Conservation (phyloP, 23 red algal species). For the Gracilaria domingensis region DNA sequence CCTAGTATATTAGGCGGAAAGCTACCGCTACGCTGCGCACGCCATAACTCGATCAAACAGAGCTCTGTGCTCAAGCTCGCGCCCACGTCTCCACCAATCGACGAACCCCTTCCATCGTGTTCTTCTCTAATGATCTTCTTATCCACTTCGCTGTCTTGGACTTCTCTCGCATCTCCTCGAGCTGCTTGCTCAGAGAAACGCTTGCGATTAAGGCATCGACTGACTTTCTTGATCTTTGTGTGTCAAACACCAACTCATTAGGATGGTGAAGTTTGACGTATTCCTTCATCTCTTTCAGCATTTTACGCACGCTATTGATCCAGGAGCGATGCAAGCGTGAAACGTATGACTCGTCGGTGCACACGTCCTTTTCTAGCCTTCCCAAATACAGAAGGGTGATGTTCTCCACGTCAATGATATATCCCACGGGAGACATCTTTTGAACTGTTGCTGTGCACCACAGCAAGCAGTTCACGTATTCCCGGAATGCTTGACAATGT, state of each 20-base stretch:
- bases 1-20: background rate
- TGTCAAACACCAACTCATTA: constrained; percentile 74
- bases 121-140: constrained; percentile 36
- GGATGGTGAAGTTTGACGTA: constrained; percentile 83
- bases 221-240: constrained; percentile 55
- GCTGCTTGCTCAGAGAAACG: constrained; percentile 46
- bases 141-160: constrained; percentile 54
- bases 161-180: constrained; percentile 53
- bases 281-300: constrained; percentile 74
- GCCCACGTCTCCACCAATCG: constrained; percentile 2
- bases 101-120: background rate
- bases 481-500: constrained; percentile 53
- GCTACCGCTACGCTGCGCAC: background rate
- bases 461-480: constrained; percentile 62
- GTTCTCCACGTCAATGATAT: constrained; percentile 76
- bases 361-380: constrained; percentile 43
- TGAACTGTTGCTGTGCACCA: constrained; percentile 80
- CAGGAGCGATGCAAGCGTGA: constrained; percentile 49
- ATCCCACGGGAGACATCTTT: constrained; percentile 74
- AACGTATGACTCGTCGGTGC: constrained; percentile 36
- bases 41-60: background rate
- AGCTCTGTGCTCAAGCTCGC: background rate
- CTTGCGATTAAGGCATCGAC: constrained; percentile 41
- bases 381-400: constrained; percentile 59
- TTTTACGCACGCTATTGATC: constrained; percentile 70